phyloP scores from a whole-genome alignment of 2,329 filamentous ascomycete genomes.

The Alternaria solani region DNA sequence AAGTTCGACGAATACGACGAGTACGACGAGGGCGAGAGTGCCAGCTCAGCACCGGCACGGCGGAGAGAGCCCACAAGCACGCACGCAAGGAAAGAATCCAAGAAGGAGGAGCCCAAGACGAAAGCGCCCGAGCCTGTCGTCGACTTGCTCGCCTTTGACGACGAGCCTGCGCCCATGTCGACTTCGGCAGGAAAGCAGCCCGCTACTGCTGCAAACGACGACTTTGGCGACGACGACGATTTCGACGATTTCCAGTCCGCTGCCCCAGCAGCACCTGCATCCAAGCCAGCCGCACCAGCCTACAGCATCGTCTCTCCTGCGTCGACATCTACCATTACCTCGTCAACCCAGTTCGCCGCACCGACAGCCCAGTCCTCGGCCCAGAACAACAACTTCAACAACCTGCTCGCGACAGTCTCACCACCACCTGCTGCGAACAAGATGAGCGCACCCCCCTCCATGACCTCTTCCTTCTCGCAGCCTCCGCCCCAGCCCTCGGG shows the following conservation, averaged over 20 bases:
- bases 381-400: constrained; percentile 80
- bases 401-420: constrained; percentile 83
- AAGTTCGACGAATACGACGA: constrained; percentile 98
- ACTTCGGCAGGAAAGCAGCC: constrained; percentile 57
- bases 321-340: constrained; percentile 57
- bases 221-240: constrained; percentile 77
- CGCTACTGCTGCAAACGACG: constrained; percentile 51
- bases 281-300: constrained; percentile 51
- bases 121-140: constrained; percentile 78
- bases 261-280: constrained; percentile 55
- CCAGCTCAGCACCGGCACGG: constrained; percentile 58
- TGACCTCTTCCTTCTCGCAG: constrained; percentile 52
- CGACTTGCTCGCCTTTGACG: constrained; percentile 91
- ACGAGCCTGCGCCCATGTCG: constrained; percentile 67
- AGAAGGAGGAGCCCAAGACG: constrained; percentile 77
- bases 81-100: constrained; percentile 55
- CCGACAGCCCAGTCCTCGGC: constrained; percentile 86
- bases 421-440: constrained; percentile 67
- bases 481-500: constrained; percentile 63
- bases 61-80: constrained; percentile 57
- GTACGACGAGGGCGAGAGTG: constrained; percentile 77
- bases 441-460: constrained; percentile 59
- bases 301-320: constrained; percentile 57
- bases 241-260: constrained; percentile 99
- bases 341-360: constrained; percentile 75